Conservation (phyloP, 345 rosid genomes). For the Schrenkiella parvula region DNA sequence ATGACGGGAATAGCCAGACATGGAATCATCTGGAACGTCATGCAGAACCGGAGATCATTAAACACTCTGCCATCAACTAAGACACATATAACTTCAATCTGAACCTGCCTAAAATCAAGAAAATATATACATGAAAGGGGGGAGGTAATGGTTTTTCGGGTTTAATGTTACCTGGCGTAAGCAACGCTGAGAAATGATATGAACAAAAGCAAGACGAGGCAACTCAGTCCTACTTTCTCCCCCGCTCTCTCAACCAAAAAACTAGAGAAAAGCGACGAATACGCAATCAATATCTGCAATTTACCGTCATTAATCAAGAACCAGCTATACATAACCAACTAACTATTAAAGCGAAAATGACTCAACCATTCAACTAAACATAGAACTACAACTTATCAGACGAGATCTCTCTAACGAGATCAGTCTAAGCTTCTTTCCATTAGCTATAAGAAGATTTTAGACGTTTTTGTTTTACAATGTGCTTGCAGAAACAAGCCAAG, state of each 20-base stretch:
- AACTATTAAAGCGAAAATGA: not conserved
- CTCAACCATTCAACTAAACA: not conserved
- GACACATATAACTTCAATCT: constrained; percentile 20
- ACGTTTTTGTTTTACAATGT: not conserved
- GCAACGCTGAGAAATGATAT: constrained; percentile 46
- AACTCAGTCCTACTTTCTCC: constrained; percentile 50
- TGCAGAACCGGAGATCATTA: constrained; percentile 85
- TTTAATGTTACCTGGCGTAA: constrained; percentile 65
- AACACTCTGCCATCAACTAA: constrained; percentile 84
- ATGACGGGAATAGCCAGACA: constrained; percentile 60
- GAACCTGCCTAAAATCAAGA: not conserved
- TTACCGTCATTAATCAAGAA: constrained; percentile 21
- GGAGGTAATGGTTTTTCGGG: not conserved
- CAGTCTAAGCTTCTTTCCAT: not conserved
- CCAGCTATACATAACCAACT: constrained; percentile 5
- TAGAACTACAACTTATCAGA: not conserved
- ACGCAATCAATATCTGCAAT: constrained; percentile 85
- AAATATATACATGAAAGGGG: not conserved
- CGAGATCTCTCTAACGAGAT: not conserved
- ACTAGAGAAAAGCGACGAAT: constrained; percentile 78
- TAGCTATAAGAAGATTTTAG: not conserved
- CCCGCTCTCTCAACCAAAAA: constrained; percentile 84
- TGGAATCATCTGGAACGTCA: constrained; percentile 82
- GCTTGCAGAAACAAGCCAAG: not conserved
- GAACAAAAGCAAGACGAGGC: constrained; percentile 50